phyloP scores from a whole-genome alignment of 1,284 basidiomycete genomes.

The Salmacisia buchloeana region DNA sequence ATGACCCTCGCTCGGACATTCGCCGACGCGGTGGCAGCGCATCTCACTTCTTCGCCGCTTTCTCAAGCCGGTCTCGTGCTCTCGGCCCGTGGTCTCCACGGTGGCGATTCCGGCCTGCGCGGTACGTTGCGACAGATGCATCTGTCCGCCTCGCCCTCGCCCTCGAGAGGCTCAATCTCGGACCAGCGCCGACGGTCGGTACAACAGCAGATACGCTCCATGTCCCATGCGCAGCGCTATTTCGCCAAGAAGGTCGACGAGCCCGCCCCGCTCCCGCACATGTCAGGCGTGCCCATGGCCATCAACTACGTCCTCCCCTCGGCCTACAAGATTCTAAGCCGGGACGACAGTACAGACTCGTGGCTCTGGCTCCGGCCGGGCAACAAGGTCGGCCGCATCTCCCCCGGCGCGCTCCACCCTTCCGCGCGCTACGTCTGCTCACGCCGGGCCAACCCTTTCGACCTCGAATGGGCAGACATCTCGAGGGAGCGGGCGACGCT shows the following conservation, averaged over 20 bases:
- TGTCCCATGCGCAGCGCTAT: no score
- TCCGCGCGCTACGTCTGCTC: not conserved
- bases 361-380: constrained; percentile 1
- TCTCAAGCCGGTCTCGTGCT: no score
- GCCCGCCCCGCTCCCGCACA: not conserved
- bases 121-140: no score
- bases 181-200: no score
- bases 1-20: not conserved
- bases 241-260: no score
- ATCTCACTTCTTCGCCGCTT: no score
- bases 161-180: no score
- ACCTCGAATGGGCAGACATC: not conserved
- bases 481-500: not conserved
- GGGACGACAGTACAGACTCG: not conserved
- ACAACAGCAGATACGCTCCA: no score
- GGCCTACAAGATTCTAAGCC: not conserved
- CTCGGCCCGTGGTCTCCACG: no score
- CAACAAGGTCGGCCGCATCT: not conserved
- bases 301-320: not conserved
- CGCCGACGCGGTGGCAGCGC: no score
- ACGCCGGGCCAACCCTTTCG: not conserved
- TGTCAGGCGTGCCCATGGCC: not conserved
- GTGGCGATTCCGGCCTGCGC: no score
- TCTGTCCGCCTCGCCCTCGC: no score
- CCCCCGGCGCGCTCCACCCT: not conserved